Conservation (phyloP, 1,284 basidiomycete species). For the Pyrrhoderma noxium region DNA sequence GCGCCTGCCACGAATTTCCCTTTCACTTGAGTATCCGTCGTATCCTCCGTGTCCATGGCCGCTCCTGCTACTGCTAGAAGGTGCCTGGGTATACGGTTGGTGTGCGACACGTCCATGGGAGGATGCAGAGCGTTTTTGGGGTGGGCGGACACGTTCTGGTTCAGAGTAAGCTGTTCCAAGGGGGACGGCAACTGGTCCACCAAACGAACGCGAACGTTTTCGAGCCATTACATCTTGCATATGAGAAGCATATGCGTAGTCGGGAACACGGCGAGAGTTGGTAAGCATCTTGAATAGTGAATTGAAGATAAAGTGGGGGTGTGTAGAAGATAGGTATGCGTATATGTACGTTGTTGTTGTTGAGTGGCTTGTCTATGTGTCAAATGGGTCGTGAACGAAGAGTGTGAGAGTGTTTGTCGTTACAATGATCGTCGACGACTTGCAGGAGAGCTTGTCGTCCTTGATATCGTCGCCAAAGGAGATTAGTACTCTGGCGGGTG, state of each 20-base stretch:
- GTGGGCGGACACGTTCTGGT: not conserved
- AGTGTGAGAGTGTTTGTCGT: too few species aligned
- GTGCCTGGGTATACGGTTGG: not conserved
- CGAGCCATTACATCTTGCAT: conserved; percentile 1
- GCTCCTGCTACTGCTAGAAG: not conserved
- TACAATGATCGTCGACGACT: too few species aligned
- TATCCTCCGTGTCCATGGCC: not conserved
- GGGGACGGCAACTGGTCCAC: conserved; percentile 11
- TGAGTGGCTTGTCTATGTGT: not conserved
- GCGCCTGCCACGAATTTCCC: conserved; percentile 4
- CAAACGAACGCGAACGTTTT: conserved; percentile 7
- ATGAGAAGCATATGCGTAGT: not conserved
- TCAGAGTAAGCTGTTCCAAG: conserved; percentile 14
- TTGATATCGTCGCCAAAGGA: too few species aligned
- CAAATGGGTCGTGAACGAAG: too few species aligned
- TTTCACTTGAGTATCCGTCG: not conserved
- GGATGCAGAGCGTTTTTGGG: conserved; percentile 6
- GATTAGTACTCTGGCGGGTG: too few species aligned
- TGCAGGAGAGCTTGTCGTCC: too few species aligned
- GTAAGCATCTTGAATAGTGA: conserved; percentile 5
- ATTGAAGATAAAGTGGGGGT: not conserved
- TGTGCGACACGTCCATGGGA: not conserved
- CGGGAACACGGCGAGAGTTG: conserved; percentile 3
- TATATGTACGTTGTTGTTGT: not conserved
- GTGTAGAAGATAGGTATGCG: not conserved